Evolutionary conservation across 345 rosid genomes (phyloP), one percentile per base, ranked within the genome.

Genomic region (Ceriops zippeliana): DNA sequence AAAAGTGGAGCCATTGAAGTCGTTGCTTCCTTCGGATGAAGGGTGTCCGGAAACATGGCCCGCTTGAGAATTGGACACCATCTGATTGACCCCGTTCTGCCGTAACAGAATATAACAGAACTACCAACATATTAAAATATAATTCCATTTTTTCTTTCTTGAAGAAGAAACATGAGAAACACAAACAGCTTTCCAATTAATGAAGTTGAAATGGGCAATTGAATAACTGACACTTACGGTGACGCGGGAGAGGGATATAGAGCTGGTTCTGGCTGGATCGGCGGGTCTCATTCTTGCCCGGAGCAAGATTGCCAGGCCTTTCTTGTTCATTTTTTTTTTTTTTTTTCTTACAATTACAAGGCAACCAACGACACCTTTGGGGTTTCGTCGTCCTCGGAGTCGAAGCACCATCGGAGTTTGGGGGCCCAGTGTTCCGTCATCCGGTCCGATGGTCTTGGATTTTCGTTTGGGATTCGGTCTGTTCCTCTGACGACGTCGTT

Each of bases 201-300:
- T 5, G 16, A 35, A 27, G 46, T 49, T 16, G 8, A 54, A 0
- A 32, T 1, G 4, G 27, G 31, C 3, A 19, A 68, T 7, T 34
- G 56, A 59, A 28, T 30, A 59, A 60, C 22, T 16, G 32, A 3
- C 2, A 74, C 87, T 84, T 79, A 86, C 89, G 58, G 87, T 75
- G 65, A 84, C 73, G 1, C 87, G 90, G 49, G 86, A 77, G 67
- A 83, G 81, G 34, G 86, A 53, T 13, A 13, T 3, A 17, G 49
- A 11, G 49, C 49, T 42, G 46, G 72, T 7, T 52, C 81, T 89
- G 74, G 67, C 27, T 46, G 86, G 62, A 69, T 86, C 74, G 26
- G 38, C 54, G 15, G 88, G 86, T 47, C 80, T 83, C 93, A 90
- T 90, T 75, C 87, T 84, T 28, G 93, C 80, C 31, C 98, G 83